These are phyloP conservation scores for Apiosordaria backusii DNA, from an alignment of 495 filamentous ascomycete species.

Conservation along the genomic window DNA sequence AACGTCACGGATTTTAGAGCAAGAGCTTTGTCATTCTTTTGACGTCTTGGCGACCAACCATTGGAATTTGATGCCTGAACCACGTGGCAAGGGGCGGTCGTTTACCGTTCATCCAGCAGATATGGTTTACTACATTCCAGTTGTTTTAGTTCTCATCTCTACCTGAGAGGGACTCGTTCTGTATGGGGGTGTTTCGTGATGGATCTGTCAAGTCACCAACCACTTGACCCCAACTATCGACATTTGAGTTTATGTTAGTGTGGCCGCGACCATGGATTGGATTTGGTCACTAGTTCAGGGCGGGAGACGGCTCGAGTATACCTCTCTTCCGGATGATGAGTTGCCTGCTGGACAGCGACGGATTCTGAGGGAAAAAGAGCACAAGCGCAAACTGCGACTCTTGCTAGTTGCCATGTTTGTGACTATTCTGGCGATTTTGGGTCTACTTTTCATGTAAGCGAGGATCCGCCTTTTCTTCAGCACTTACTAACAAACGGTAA, in stretches of 20 bases:
- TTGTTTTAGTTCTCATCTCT: not conserved
- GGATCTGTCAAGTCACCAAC: not conserved
- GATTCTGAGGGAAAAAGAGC: not conserved
- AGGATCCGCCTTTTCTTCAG: not conserved
- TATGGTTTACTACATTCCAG: too few relatives aligned
- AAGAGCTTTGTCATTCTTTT: not conserved
- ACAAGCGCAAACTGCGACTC: not conserved
- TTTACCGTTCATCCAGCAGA: not conserved
- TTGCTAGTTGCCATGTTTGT: constrained; percentile 9
- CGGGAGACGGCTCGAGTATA: not conserved
- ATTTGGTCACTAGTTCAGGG: not conserved
- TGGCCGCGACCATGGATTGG: not conserved
- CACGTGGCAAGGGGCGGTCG: not conserved
- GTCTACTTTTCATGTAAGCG: constrained; percentile 6
- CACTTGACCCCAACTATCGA: not conserved
- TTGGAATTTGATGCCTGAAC: not conserved
- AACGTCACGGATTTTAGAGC: not conserved
- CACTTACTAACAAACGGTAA: not conserved
- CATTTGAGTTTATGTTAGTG: not conserved
- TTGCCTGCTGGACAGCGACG: not conserved
- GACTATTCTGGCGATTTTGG: not conserved
- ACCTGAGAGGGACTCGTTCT: not conserved
- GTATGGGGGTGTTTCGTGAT: not conserved
- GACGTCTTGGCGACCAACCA: not conserved
- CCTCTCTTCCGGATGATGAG: not conserved